Conservation (phyloP, 495 filamentous ascomycete species). For the Hypoxylon subgilvum region DNA sequence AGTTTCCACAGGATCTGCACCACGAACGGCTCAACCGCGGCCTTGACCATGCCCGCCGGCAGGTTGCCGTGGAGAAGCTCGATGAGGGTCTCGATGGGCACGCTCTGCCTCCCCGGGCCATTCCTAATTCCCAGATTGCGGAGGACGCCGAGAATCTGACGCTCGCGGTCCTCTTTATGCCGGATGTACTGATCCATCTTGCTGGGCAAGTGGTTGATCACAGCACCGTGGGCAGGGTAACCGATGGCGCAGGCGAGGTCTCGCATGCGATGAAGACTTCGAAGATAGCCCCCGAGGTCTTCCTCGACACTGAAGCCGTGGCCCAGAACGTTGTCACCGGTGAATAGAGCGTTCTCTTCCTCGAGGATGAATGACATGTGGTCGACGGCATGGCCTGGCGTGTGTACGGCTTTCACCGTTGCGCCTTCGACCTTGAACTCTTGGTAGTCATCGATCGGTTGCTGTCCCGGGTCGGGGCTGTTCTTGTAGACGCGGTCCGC, state of each 20-base stretch:
- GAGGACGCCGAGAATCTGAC: slow-evolving; percentile 70
- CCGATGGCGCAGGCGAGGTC: slow-evolving; percentile 61
- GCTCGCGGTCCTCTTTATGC: slow-evolving; percentile 73
- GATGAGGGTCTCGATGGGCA: slow-evolving; percentile 49
- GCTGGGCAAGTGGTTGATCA: slow-evolving; percentile 64
- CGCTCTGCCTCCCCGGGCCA: slow-evolving; percentile 18
- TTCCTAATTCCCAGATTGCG: background rate
- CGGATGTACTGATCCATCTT: slow-evolving; percentile 74
- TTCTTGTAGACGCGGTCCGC: slow-evolving; percentile 56
- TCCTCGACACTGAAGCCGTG: slow-evolving; percentile 85
- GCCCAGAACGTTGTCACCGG: slow-evolving; percentile 84
- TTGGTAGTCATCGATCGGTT: slow-evolving; percentile 67
- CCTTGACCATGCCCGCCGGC: slow-evolving; percentile 31
- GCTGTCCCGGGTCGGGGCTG: slow-evolving; percentile 52
- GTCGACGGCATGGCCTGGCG: slow-evolving; percentile 79
- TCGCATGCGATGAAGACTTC: slow-evolving; percentile 68
- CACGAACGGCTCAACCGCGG: slow-evolving; percentile 56
- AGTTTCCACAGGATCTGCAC: slow-evolving; percentile 56
- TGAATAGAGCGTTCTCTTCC: slow-evolving; percentile 82
- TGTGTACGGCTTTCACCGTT: slow-evolving; percentile 69
- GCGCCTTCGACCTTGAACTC: slow-evolving; percentile 71
- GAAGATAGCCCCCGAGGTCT: slow-evolving; percentile 69
- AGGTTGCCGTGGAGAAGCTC: slow-evolving; percentile 46
- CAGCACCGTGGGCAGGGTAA: slow-evolving; percentile 79
- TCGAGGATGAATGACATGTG: slow-evolving; percentile 75